Base-by-base conservation (phyloP, 2,329 filamentous ascomycete species). In the Aspergillus proliferans region DNA sequence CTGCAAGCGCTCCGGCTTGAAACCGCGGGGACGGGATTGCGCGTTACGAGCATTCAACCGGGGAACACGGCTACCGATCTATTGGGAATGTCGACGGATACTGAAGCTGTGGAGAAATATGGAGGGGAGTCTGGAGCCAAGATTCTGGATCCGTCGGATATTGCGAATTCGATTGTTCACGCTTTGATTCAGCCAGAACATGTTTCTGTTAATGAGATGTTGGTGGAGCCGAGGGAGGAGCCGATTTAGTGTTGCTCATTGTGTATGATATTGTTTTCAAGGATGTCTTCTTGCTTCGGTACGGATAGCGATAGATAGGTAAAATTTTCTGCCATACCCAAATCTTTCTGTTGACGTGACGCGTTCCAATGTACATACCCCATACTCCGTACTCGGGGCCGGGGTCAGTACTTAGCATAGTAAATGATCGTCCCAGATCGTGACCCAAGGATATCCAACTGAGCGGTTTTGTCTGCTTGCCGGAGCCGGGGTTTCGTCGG, bases 221-320 rank as follows among this genome's bases (percentile, higher is more conserved):
- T 92, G 65, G 86, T 92, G 63, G 86, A 89, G 73, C 86, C 86
- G 12, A 73, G 86, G 42, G 86, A 88, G 57, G 86, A 88, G 71
- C 86, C 86, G 9, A 87, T 87, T 52, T 88, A 63, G 53, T 45
- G n/a, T 14, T 14, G 39, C 63, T 60, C 10, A 21, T 41, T 41
- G 18, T 18, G n/a, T 41, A 19, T 41, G 15, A 41, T 19, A 5
- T 19, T 41, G 18, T 6, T n/a, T 24, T 2, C 12, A 14, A 40
- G n/a, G 18, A 6, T 34, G 2, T 34, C 5, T 34, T n/a, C 10
- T 12, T 38, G 34, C 34, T 18, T 38, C n/a, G n/a, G 12, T 18
- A 38, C n/a, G n/a, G 34, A 38, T 38, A 38, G n/a, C 2, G 5
- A 38, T 38, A 19, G 34, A 38, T 38, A 38, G 34, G 18, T 38